Evolutionary conservation across 441 rosid genomes (phyloP), one percentile per base, ranked within the genome.

Genomic region (Gossypium lobatum): DNA sequence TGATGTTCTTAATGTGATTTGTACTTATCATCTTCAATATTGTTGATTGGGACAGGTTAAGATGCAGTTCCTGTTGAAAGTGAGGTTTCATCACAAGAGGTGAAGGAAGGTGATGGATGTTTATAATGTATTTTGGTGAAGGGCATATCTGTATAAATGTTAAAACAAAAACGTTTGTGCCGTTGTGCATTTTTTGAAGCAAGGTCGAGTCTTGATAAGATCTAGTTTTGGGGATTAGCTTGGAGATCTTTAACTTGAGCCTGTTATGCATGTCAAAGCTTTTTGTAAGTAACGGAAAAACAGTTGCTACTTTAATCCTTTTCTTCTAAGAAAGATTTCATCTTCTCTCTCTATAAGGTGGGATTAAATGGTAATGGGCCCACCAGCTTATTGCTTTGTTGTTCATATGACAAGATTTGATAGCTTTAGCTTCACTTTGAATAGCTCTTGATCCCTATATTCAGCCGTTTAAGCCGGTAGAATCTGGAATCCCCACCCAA

Each of bases 31-130:
- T 70, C 63, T 34, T 13, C 31, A 34, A 26, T 16, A 17, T 4
- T 45, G 20, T 23, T 72, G 45, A 68, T 23, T 77, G 80, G 76
- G 74, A 71, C 88, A 93, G 98, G 93, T 91, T 72, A 96, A 93
- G 88, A 78, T 96, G 97, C 97, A 93, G 83, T 96, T 85, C 84
- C 75, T 93, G 88, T 80, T 96, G 93, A 93, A 92, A 88, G 96
- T 93, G 77, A 85, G 91, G 88, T 96, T 93, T 80, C 87, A 88
- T 83, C 97, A 93, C 83, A 92, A 88, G 91, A 77, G 87, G 82
- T 91, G 88, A 89, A 75, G 77, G 61, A 4, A 28, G 28, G 50
- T 39, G 64, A 42, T 48, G 79, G 31, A 31, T 48, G 54, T 31
- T 18, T n/a, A 59, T 45, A 28, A 61, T 7, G 45, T 11, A 26